phyloP scores from a whole-genome alignment of 23 red algal species.

The Cyanidium caldarium region DNA sequence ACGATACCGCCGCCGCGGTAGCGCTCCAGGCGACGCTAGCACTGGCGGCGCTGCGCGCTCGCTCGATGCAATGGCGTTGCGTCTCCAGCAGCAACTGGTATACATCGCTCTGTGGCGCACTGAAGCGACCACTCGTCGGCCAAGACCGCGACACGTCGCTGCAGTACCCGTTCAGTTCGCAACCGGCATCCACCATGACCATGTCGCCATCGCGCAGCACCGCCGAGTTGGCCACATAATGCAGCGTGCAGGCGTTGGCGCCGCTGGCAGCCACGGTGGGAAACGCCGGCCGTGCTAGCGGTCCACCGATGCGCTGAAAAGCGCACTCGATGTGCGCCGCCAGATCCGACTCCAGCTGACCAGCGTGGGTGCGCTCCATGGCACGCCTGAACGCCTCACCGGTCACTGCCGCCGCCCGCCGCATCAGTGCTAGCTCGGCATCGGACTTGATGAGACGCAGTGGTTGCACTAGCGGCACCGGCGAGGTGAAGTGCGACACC shows the following conservation, averaged over 20 bases:
- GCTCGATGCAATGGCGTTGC: conserved; percentile 33
- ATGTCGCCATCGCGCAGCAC: conserved; percentile 31
- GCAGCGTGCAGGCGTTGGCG: conserved; percentile 29
- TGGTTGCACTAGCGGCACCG: neutral
- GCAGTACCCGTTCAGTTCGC: conserved; percentile 53
- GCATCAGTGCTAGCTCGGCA: conserved; percentile 39
- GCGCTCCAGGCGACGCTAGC: neutral
- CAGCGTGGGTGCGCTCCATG: conserved; percentile 19
- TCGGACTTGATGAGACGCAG: conserved; percentile 51
- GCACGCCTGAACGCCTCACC: conserved; percentile 24
- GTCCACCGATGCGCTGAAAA: conserved; percentile 23
- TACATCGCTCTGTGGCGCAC: conserved; percentile 34
- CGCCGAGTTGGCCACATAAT: conserved; percentile 50
- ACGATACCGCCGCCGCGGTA: neutral
- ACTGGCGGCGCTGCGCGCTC: conserved; percentile 4
- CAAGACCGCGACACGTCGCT: conserved; percentile 61
- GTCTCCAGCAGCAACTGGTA: conserved; percentile 43
- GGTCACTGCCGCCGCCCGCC: conserved; percentile 20
- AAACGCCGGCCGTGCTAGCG: conserved; percentile 36
- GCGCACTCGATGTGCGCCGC: conserved; percentile 44
- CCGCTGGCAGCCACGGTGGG: conserved; percentile 67
- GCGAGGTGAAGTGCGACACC: neutral
- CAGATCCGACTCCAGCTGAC: conserved; percentile 27
- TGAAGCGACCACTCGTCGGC: conserved; percentile 55
- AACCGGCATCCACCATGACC: conserved; percentile 74